phyloP scores from a whole-genome alignment of 2,329 filamentous ascomycete species.

The Colletotrichum caudatum region DNA sequence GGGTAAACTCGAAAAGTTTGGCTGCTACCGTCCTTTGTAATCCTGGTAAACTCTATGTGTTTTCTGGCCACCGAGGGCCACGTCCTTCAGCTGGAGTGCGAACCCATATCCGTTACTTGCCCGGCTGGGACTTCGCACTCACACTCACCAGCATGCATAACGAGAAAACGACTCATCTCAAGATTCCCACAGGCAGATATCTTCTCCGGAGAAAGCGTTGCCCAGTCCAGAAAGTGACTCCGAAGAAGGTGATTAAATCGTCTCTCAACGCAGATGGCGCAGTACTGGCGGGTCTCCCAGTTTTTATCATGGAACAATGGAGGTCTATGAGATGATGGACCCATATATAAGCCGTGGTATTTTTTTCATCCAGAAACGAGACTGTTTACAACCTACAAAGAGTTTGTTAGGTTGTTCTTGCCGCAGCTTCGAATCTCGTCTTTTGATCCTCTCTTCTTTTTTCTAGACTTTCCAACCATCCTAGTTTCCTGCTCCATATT shows the following conservation, averaged over 20 bases:
- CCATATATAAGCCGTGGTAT: background rate
- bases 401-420: background rate
- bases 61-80: background rate
- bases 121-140: background rate
- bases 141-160: background rate
- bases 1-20: background rate
- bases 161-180: background rate
- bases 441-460: background rate
- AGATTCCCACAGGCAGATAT: background rate
- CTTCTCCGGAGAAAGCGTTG: background rate
- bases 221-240: conserved; percentile 9
- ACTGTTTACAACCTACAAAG: background rate
- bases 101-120: background rate
- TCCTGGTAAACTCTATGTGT: background rate
- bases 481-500: background rate
- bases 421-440: too few relatives aligned
- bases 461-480: background rate
- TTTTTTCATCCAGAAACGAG: background rate
- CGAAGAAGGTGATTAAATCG: background rate
- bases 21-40: background rate
- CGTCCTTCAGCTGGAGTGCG: background rate
- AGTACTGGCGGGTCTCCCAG: conserved; percentile 1
- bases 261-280: background rate
- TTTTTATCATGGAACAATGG: background rate
- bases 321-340: too few relatives aligned